Percentiles rank a stretch among this genome's conserved stretches.
Conservation (phyloP, 805 yeast genomes). For the Henningerozyma blattae region DNA sequence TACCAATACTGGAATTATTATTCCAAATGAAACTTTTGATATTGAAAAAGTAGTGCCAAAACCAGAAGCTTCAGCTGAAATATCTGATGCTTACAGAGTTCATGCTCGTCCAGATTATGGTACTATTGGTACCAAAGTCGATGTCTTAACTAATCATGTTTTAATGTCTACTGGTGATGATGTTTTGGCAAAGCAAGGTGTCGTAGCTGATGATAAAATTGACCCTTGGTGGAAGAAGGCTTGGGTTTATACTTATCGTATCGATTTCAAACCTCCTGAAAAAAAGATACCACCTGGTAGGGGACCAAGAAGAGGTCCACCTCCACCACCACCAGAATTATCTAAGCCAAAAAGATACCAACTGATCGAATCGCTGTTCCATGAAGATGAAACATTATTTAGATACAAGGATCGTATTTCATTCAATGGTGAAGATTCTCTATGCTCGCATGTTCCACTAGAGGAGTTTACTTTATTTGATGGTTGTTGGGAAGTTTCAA, state of each 20-base stretch:
- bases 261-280: slow-evolving; percentile 6
- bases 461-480: slow-evolving; percentile 15
- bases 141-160: slow-evolving; percentile 13
- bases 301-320: slow-evolving; percentile 1
- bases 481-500: slow-evolving; percentile 15
- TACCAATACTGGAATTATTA: background rate
- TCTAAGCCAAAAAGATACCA: slow-evolving; percentile 12
- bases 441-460: slow-evolving; percentile 13
- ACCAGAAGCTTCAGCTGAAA: background rate
- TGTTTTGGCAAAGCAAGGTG: background rate
- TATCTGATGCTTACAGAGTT: slow-evolving; percentile 2
- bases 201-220: slow-evolving; percentile 1
- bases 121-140: slow-evolving; percentile 15
- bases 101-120: slow-evolving; percentile 12
- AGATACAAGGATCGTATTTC: slow-evolving; percentile 13
- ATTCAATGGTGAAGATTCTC: slow-evolving; percentile 15
- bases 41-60: background rate
- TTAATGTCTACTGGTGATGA: slow-evolving; percentile 9
- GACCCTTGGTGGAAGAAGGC: slow-evolving; percentile 14
- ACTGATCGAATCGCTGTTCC: slow-evolving; percentile 10
- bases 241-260: slow-evolving; percentile 11
- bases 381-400: slow-evolving; percentile 10
- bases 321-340: slow-evolving; percentile 7
- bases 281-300: background rate
- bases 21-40: background rate